Evolutionary conservation across 345 rosid genomes (phyloP), one percentile per base, ranked within the genome.

Genomic region (Eutrema heterophyllum): DNA sequence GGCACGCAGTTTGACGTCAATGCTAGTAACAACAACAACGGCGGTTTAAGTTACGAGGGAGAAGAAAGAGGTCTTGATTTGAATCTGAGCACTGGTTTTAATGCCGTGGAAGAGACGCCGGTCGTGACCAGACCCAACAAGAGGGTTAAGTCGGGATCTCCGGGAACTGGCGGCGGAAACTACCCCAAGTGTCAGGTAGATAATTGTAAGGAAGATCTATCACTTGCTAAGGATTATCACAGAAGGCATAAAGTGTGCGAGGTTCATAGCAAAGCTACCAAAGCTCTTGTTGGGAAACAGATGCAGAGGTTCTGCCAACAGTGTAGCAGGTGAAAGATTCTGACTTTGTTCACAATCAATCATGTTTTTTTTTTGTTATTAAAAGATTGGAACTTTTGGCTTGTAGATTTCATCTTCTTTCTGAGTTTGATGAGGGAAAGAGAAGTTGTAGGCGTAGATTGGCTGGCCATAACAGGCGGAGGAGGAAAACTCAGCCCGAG

Each of bases 231-330:
- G 80, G 97, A 92, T 75, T 92, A 89, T 81, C 96, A 92, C 44
- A 90, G 97, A 52, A 84, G 97, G 8, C 97, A 90, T 84, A 92
- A 90, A 79, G 98, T 92, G 4, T 92, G 98, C 43, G 93, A 90
- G 74, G 65, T 76, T 81, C 98, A 92, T 61, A 92, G 98, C 77
- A 92, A 92, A 80, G 79, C 93, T 52, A 73, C 86, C 0, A 84
- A 88, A 72, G 95, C 93, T 59, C 81, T 85, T 18, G 95, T 92
- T 30, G 89, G 86, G 55, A 87, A 88, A 74, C 98, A 87, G 83
- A 86, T 92, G 96, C 98, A 92, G 84, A 86, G 98, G 83, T 92
- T 92, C 49, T 92, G 98, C 83, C 98, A 92, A 80, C 98, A 92
- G 88, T 92, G 98, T 74, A 92, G 98, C 93, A 88, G 98, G 98